A percentile compares a stretch with the other conserved stretches of the same genome.
phyloP scores from a whole-genome alignment of 169 alveolate species.

The Plasmodium fragile region DNA sequence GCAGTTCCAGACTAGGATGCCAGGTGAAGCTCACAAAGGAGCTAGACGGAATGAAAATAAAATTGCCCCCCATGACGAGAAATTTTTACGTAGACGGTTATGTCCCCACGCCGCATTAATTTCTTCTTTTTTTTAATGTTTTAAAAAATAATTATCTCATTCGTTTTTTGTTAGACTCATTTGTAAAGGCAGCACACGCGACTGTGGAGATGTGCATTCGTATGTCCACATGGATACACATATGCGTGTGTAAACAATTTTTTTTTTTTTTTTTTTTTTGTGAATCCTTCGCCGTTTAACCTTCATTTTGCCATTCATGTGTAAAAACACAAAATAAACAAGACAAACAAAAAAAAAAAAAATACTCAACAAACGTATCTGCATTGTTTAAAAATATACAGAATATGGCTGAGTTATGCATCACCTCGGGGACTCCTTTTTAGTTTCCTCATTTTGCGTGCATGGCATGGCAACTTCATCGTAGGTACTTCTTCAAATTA shows the following conservation, averaged over 20 bases:
- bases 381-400: neutral
- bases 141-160: constrained; percentile 18
- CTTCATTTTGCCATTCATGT: constrained; percentile 1
- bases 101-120: constrained; percentile 94
- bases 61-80: constrained; percentile 93
- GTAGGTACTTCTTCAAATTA: constrained; percentile 27
- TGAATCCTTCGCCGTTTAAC: constrained; percentile 4
- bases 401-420: neutral
- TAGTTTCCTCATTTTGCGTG: neutral
- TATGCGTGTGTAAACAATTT: neutral
- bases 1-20: constrained; percentile 95
- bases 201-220: neutral
- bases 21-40: constrained; percentile 89
- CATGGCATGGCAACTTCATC: neutral
- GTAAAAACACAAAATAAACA: neutral
- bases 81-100: constrained; percentile 97
- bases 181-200: neutral
- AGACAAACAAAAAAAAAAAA: neutral
- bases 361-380: neutral
- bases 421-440: neutral
- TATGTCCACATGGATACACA: neutral
- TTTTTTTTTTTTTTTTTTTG: neutral
- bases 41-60: constrained; percentile 89
- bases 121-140: constrained; percentile 2
- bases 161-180: neutral